phyloP scores from a whole-genome alignment of 179 eudicot species.

The Carnegiea gigantea region DNA sequence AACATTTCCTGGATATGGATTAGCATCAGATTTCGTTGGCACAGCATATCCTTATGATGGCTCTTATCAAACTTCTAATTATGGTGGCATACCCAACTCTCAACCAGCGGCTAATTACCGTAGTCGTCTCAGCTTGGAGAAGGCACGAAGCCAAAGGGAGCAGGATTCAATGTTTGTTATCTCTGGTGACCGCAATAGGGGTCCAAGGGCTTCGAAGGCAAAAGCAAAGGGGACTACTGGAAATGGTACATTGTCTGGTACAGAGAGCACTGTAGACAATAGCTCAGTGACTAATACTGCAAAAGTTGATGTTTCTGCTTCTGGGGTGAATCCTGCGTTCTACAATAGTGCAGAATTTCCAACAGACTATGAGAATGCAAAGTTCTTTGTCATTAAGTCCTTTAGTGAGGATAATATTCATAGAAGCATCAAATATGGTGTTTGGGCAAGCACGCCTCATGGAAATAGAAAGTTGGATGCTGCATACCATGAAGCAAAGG shows the following conservation, averaged over 20 bases:
- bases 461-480: constrained; percentile 92
- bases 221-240: constrained; percentile 55
- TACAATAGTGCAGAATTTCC: constrained; percentile 70
- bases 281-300: constrained; percentile 31
- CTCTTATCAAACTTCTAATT: constrained; percentile 51
- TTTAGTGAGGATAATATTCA: constrained; percentile 98
- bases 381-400: constrained; percentile 87
- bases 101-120: constrained; percentile 49
- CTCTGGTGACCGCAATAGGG: constrained; percentile 82
- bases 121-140: constrained; percentile 50
- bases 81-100: constrained; percentile 45
- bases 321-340: constrained; percentile 46
- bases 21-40: constrained; percentile 44
- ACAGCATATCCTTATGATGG: constrained; percentile 53
- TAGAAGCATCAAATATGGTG: constrained; percentile 80
- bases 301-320: constrained; percentile 49
- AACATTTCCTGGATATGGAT: constrained; percentile 69
- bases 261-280: constrained; percentile 41
- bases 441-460: constrained; percentile 97
- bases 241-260: constrained; percentile 47
- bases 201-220: constrained; percentile 85
- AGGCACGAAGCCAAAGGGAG: constrained; percentile 68
- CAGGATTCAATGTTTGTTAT: constrained; percentile 49
- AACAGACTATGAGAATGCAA: constrained; percentile 75
- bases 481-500: constrained; percentile 81